Evolutionary conservation across 164 flowering plant genomes (phyloP).

Genomic region (Kingdonia uniflora): DNA sequence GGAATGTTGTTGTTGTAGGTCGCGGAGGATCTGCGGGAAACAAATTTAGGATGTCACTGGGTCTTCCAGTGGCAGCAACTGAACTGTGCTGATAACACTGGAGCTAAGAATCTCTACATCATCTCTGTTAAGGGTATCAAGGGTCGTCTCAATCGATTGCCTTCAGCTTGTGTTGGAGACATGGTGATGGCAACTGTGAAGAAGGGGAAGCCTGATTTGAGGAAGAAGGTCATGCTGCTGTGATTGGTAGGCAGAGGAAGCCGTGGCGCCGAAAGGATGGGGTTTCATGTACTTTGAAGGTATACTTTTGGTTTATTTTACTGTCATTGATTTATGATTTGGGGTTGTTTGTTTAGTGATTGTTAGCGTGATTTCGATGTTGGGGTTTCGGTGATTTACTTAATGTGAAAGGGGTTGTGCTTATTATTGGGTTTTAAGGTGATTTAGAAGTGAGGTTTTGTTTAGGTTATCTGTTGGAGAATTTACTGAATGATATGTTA

Average conservation of each 20-base stretch:
- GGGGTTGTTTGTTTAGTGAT: no score
- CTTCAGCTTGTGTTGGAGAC: slow-evolving; percentile 10
- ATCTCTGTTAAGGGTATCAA: slow-evolving; percentile 7
- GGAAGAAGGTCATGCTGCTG: slow-evolving; percentile 13
- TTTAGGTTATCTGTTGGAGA: no score
- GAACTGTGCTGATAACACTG: slow-evolving; percentile 9
- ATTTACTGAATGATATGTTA: no score
- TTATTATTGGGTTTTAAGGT: no score
- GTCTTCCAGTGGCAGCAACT: slow-evolving; percentile 10
- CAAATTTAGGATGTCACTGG: slow-evolving; percentile 10
- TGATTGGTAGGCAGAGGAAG: slow-evolving; percentile 8
- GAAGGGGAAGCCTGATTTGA: slow-evolving; percentile 10
- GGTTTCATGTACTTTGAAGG: slow-evolving; percentile 11
- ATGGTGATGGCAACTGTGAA: slow-evolving; percentile 9
- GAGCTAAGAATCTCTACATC: slow-evolving; percentile 9
- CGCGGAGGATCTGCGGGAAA: slow-evolving; percentile 7
- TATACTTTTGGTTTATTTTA: no score
- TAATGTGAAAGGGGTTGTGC: no score
- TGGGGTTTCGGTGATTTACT: no score
- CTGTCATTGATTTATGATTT: no score
- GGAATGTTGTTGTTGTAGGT: background rate
- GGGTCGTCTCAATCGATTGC: slow-evolving; percentile 6
- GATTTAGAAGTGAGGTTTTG: no score
- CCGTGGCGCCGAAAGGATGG: slow-evolving; percentile 11
- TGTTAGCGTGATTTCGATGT: no score